Base-by-base conservation (phyloP, 2,329 filamentous ascomycete species). In the Taxawa tesnikishii region DNA sequence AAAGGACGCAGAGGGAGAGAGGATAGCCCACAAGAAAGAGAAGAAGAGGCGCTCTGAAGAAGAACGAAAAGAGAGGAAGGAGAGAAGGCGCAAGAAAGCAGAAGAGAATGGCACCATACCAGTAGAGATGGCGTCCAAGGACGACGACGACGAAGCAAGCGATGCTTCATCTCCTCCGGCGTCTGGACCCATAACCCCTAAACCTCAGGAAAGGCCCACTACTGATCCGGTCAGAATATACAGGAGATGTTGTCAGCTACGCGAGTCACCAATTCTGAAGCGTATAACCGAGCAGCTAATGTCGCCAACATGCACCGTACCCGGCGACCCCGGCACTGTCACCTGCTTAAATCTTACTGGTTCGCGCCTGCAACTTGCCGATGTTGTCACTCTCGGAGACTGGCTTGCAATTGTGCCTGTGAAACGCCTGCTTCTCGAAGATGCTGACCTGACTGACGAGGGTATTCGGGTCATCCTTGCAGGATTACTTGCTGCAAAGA, bases 31-130 rank as follows among this genome's bases (percentile, higher is more conserved):
- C 45, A 94, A 92, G 59, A 90, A 84, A 56, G 87, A 94, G 50
- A 94, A 94, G 66, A 94, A 94, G 60, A 94, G 93, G 62, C 77
- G 80, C 43, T 93, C 83, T 25, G 88, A 94, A 51, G 85, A 88
- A 38, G 88, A 94, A 55, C 70, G 87, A 26, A 93, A 92, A 51
- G 83, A 90, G 38, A 74, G 87, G 33, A 93, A 92, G 53, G 87
- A 94, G 56, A 83, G 83, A 57, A 88, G 83, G 51, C 70, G 84
- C 40, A 75, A 74, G 50, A 74, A 83, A 44, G 88, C 87, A 15
- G 83, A 93, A 50, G 83, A 83, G 36, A 94, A 90, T 51, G 88
- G 88, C 6, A 73, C 74, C 6, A 73, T 94, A 36, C 88, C 87
- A 2, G 73, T 94, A 54, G 87, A 94, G 53, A 64, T 94, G 32